phyloP scores from a whole-genome alignment of 2,329 filamentous ascomycete genomes.

The Fusarium burgessii region DNA sequence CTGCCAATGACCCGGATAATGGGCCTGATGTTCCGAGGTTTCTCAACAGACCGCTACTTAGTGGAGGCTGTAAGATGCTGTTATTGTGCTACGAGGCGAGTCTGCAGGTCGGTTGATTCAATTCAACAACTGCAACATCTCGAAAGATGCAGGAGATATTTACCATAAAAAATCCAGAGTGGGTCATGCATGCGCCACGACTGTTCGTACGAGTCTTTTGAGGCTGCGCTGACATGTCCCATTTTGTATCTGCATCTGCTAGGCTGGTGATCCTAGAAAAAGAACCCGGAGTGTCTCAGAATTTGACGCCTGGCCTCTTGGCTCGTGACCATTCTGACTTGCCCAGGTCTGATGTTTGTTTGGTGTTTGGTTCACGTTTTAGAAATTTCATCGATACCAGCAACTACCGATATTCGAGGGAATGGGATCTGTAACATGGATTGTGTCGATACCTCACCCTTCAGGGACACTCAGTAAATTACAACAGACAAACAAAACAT shows the following conservation, averaged over 20 bases:
- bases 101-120: constrained; percentile 12
- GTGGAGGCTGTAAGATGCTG: constrained; percentile 10
- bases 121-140: constrained; percentile 9
- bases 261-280: not conserved
- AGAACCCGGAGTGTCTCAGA: constrained; percentile 24
- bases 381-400: not conserved
- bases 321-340: constrained; percentile 16
- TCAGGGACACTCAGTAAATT: constrained; percentile 17
- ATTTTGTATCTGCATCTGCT: not conserved
- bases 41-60: constrained; percentile 36
- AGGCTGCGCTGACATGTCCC: constrained; percentile 31
- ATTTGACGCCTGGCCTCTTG: constrained; percentile 24
- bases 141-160: constrained; percentile 4
- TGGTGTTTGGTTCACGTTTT: constrained; percentile 10
- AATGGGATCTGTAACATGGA: constrained; percentile 23
- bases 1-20: constrained; percentile 23
- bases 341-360: constrained; percentile 10
- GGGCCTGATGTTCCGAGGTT: constrained; percentile 30
- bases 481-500: constrained; percentile 5
- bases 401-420: constrained; percentile 9
- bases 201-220: constrained; percentile 24
- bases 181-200: constrained; percentile 31
- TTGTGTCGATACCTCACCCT: constrained; percentile 12
- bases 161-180: constrained; percentile 11
- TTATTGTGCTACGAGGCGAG: constrained; percentile 9